A percentile compares a stretch with the other conserved stretches of the same genome.
Conservation (phyloP, 495 filamentous ascomycete species). For the Schizothecium vesticola region DNA sequence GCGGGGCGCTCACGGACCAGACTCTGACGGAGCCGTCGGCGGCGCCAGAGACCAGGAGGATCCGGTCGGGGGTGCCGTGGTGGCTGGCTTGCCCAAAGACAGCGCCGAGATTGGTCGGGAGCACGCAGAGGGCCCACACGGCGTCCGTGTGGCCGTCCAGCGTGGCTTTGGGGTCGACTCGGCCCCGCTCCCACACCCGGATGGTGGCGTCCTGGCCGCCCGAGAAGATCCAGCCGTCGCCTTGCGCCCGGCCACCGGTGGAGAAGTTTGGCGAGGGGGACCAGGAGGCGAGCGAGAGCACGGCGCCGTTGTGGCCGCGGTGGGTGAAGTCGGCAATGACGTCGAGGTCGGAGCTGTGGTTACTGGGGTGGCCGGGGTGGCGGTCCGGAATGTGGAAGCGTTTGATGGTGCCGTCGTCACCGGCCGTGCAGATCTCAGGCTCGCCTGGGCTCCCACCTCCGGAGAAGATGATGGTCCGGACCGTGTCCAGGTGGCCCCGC, state of each 20-base stretch:
- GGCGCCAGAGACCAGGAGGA: slow-evolving; percentile 83
- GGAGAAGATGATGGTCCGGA: slow-evolving; percentile 90
- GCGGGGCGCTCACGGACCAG: slow-evolving; percentile 92
- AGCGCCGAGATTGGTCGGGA: slow-evolving; percentile 74
- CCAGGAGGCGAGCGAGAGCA: slow-evolving; percentile 81
- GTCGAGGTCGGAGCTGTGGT: slow-evolving; percentile 68
- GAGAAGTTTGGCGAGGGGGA: slow-evolving; percentile 79
- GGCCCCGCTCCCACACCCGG: slow-evolving; percentile 87
- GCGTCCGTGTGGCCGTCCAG: slow-evolving; percentile 91
- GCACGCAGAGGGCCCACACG: slow-evolving; percentile 90
- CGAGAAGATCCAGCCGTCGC: slow-evolving; percentile 97
- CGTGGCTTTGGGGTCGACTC: slow-evolving; percentile 93
- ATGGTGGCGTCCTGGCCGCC: slow-evolving; percentile 92
- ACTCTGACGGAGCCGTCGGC: slow-evolving; percentile 90
- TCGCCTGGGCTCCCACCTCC: slow-evolving; percentile 91
- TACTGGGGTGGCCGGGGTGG: slow-evolving; percentile 48
- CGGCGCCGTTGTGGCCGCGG: slow-evolving; percentile 83
- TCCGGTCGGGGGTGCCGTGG: slow-evolving; percentile 73
- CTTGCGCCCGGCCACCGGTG: slow-evolving; percentile 75
- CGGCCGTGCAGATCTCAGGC: slow-evolving; percentile 93
- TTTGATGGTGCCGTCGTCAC: slow-evolving; percentile 93
- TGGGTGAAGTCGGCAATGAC: slow-evolving; percentile 92
- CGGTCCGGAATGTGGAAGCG: slow-evolving; percentile 86
- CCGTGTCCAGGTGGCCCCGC: slow-evolving; percentile 86
- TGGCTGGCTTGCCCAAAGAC: slow-evolving; percentile 66